A percentile compares a stretch with the other conserved stretches of the same genome.
Conservation (phyloP, 108 stramenopile genomes). For the Craspedostauros australis region DNA sequence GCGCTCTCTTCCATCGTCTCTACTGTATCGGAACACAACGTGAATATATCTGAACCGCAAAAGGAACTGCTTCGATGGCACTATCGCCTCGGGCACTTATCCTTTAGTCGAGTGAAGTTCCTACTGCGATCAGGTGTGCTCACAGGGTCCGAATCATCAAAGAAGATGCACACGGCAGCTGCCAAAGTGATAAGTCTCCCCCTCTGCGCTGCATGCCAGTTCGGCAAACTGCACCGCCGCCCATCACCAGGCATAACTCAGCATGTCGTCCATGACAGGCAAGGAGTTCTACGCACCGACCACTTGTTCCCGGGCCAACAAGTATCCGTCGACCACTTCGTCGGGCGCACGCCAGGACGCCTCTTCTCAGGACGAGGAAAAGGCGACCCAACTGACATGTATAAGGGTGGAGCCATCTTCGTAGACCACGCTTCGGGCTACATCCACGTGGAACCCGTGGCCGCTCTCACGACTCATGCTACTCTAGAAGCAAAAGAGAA, state of each 20-base stretch:
- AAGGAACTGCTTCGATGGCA: slow-evolving; percentile 28
- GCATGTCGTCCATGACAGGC: not conserved
- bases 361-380: slow-evolving; percentile 19
- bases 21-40: no score
- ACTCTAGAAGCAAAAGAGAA: slow-evolving; percentile 15
- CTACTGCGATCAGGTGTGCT: slow-evolving; percentile 8
- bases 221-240: no score
- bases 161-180: no score
- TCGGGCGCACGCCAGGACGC: slow-evolving; percentile 16
- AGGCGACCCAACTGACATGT: slow-evolving; percentile 9
- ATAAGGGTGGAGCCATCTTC: slow-evolving; percentile 34
- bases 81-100: slow-evolving; percentile 20
- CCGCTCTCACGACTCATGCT: slow-evolving; percentile 13
- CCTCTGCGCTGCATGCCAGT: no score
- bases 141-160: not conserved
- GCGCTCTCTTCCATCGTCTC: no score
- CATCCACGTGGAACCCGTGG: slow-evolving; percentile 24
- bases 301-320: slow-evolving; percentile 23
- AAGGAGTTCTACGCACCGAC: slow-evolving; percentile 7
- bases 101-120: slow-evolving; percentile 1
- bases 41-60: no score
- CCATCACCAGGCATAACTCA: no score
- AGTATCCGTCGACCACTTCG: slow-evolving; percentile 36
- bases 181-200: no score
- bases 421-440: slow-evolving; percentile 37